Conservation (phyloP, 352 stramenopile genomes). For the Pythium aquatile region DNA sequence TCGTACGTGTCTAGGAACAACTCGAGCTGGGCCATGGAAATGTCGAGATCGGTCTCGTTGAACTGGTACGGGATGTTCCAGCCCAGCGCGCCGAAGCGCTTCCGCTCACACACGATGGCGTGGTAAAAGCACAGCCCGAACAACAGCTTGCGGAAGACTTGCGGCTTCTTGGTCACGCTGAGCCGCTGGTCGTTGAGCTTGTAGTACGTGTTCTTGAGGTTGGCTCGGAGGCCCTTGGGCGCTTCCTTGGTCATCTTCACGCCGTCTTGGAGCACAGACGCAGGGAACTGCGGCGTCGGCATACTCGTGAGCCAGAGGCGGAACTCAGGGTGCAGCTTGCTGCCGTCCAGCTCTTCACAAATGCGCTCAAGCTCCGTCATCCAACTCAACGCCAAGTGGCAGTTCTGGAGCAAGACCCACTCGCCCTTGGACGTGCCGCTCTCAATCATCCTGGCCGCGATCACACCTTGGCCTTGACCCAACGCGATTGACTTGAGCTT, state of each 20-base stretch:
- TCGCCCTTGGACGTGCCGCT: conserved; percentile 85
- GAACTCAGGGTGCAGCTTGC: conserved; percentile 91
- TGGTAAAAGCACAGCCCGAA: conserved; percentile 93
- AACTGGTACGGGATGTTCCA: conserved; percentile 98
- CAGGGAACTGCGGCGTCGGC: conserved; percentile 81
- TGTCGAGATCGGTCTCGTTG: conserved; percentile 95
- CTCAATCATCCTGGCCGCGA: conserved; percentile 91
- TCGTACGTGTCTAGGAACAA: conserved; percentile 90
- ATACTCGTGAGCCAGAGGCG: conserved; percentile 93
- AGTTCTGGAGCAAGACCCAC: conserved; percentile 96
- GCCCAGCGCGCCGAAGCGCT: conserved; percentile 93
- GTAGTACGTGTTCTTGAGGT: conserved; percentile 94
- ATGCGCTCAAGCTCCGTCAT: conserved; percentile 94
- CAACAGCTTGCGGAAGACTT: conserved; percentile 92
- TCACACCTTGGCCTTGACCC: conserved; percentile 90
- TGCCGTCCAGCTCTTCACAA: conserved; percentile 86
- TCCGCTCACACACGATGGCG: conserved; percentile 91
- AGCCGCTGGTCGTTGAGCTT: conserved; percentile 91
- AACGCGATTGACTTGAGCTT: conserved; percentile 94
- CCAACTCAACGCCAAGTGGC: conserved; percentile 94
- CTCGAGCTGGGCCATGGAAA: conserved; percentile 80
- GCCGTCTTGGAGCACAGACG: conserved; percentile 92
- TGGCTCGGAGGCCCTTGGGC: conserved; percentile 91
- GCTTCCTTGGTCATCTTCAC: conserved; percentile 98
- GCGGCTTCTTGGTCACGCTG: conserved; percentile 80